Evolutionary conservation across 768 basidiomycete genomes (phyloP).

Genomic region (Lactarius akahatsu): DNA sequence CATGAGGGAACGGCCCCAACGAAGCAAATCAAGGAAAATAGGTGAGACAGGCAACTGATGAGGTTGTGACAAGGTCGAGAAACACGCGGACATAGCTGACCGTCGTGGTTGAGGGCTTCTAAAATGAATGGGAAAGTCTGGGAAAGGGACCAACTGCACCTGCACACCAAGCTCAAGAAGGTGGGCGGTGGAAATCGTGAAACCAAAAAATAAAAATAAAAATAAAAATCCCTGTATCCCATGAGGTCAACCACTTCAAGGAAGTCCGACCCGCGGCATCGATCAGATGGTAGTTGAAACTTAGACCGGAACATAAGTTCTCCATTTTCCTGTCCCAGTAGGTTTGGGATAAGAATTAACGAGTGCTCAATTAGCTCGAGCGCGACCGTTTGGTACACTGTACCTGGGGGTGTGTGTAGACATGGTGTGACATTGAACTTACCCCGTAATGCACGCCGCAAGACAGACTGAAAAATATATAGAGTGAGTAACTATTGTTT

Average conservation of each 20-base stretch:
- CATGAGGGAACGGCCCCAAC: background rate
- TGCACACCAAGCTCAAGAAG: background rate
- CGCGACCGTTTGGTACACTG: background rate
- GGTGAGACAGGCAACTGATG: background rate
- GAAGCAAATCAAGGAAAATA: background rate
- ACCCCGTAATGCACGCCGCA: background rate
- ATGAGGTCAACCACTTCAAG: background rate
- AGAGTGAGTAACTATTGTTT: background rate
- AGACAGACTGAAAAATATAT: background rate
- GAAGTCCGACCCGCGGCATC: background rate
- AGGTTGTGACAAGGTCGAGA: background rate
- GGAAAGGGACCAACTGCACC: background rate
- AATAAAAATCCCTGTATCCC: background rate
- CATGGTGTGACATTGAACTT: background rate
- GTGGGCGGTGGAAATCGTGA: background rate
- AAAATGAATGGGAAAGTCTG: background rate
- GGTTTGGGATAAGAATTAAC: background rate
- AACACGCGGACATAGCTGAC: background rate
- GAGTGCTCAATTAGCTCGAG: background rate
- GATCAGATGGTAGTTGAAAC: conserved; percentile 14
- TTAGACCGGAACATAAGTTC: background rate
- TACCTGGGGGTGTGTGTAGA: background rate
- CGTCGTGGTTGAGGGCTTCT: background rate
- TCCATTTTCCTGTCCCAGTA: background rate
- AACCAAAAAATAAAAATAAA: background rate